Evolutionary conservation across 2,329 filamentous ascomycete genomes (phyloP), one percentile per base, ranked within the genome.

Genomic region (Cadophora sp.): DNA sequence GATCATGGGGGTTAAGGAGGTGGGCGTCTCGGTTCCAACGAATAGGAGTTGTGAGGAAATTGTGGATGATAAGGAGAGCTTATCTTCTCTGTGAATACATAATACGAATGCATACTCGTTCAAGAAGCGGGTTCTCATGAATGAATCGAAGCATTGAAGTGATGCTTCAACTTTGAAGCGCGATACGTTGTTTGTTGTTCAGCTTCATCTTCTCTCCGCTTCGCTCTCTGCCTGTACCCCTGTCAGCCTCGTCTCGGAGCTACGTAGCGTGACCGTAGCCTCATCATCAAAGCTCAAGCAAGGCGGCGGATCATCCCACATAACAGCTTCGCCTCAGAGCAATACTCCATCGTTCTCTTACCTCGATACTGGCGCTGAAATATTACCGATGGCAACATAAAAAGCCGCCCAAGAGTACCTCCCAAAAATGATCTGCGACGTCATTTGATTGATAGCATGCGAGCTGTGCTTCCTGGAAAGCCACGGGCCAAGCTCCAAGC

Each of bases 401-500:
- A 26, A 2, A 26, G 48, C 4, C n/a, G 8, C 43, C 61, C 14
- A n/a, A 11, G 19, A 53, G 40, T 4, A 22, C 55, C 22, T 19
- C 40, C 53, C 34, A 40, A 43, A 61, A 27, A 68, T 68, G 59
- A 55, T 53, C 27, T 55, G 64, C 68, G 53, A 75, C 75, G 69
- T 70, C 55, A 65, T 60, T 43, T 67, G 40, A 68, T 71, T 64
- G 67, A 73, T 77, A 88, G 82, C 80, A 94, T 94, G 91, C 89
- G 90, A 85, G 87, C 89, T 78, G 88, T 94, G 81, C 86, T 94
- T 75, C 93, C 93, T 72, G 92, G 92, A 79, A 88, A 90, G 83
- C 92, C 93, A 79, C 88, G 88, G 83, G 85, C 90, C 76, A 91
- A 88, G 84, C 89, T 93, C 76, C 92, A 94, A 84, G 89, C 91